phyloP scores from a whole-genome alignment of 1,284 basidiomycete species.

The Ceratobasidium sp. region DNA sequence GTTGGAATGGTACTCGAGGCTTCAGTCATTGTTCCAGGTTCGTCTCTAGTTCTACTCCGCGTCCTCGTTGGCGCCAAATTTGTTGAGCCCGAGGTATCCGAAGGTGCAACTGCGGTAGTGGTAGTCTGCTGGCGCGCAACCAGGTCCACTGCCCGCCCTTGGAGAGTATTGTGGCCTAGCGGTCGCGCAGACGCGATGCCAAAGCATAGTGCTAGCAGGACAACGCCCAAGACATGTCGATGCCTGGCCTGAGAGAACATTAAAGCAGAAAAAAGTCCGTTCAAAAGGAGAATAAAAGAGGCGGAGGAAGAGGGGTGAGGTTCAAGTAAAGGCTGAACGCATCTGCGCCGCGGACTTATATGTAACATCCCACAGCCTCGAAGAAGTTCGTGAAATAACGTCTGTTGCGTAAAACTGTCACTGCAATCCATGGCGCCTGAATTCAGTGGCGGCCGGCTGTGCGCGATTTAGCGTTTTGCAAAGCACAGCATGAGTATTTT shows the following conservation, averaged over 20 bases:
- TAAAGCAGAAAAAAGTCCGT: conserved; percentile 1
- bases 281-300: background rate
- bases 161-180: background rate
- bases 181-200: background rate
- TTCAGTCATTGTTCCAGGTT: background rate
- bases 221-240: background rate
- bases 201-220: background rate
- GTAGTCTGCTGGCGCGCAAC: conserved; percentile 13
- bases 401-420: conserved; percentile 2
- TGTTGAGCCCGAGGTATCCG: background rate
- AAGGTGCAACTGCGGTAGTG: background rate
- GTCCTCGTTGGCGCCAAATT: background rate
- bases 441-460: background rate
- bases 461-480: background rate
- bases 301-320: background rate
- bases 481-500: conserved; percentile 18
- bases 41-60: background rate
- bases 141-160: background rate
- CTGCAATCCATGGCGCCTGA: background rate
- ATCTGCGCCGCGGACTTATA: conserved; percentile 6
- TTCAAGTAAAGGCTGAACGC: background rate
- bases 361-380: conserved; percentile 24
- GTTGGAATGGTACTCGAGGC: background rate
- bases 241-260: background rate
- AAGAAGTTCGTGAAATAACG: conserved; percentile 13